Evolutionary conservation across 805 yeast species (phyloP).

Genomic region (Suhomyces vadensis): DNA sequence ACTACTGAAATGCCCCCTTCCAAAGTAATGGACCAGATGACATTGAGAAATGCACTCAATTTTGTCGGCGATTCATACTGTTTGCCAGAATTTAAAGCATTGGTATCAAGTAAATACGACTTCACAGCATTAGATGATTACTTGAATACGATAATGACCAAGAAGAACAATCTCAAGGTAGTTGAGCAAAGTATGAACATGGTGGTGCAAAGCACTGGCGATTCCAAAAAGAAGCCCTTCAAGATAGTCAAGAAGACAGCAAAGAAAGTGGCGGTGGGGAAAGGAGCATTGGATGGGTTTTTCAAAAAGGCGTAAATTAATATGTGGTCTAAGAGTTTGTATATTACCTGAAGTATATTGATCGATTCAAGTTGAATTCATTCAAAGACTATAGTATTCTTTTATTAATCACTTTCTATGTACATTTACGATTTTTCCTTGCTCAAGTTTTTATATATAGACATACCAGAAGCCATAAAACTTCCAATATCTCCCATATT

Average conservation of each 20-base stretch:
- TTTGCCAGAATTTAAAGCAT: slow-evolving; percentile 23
- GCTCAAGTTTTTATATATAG: slow-evolving; percentile 60
- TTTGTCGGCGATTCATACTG: slow-evolving; percentile 48
- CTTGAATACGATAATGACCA: slow-evolving; percentile 16
- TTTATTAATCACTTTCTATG: not conserved
- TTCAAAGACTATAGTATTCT: not conserved
- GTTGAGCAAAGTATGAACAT: slow-evolving; percentile 31
- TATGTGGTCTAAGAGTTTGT: too few species aligned
- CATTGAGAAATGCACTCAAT: slow-evolving; percentile 45
- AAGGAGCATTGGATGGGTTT: slow-evolving; percentile 71
- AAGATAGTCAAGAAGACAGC: slow-evolving; percentile 28
- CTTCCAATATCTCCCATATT: slow-evolving; percentile 72
- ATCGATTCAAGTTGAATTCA: too few species aligned
- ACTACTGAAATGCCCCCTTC: slow-evolving; percentile 28
- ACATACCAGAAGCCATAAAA: slow-evolving; percentile 74
- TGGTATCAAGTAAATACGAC: slow-evolving; percentile 17
- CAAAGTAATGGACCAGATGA: slow-evolving; percentile 35
- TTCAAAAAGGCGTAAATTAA: slow-evolving; percentile 45
- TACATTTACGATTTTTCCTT: slow-evolving; percentile 6
- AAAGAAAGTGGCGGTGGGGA: slow-evolving; percentile 52
- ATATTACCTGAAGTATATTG: too few species aligned
- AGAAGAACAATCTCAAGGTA: slow-evolving; percentile 22
- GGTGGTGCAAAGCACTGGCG: slow-evolving; percentile 18
- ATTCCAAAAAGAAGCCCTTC: slow-evolving; percentile 24
- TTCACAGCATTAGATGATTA: slow-evolving; percentile 22